These are phyloP conservation scores for Macrophomina tecta DNA, from an alignment of 2,329 filamentous ascomycete species.

Conservation along the genomic window DNA sequence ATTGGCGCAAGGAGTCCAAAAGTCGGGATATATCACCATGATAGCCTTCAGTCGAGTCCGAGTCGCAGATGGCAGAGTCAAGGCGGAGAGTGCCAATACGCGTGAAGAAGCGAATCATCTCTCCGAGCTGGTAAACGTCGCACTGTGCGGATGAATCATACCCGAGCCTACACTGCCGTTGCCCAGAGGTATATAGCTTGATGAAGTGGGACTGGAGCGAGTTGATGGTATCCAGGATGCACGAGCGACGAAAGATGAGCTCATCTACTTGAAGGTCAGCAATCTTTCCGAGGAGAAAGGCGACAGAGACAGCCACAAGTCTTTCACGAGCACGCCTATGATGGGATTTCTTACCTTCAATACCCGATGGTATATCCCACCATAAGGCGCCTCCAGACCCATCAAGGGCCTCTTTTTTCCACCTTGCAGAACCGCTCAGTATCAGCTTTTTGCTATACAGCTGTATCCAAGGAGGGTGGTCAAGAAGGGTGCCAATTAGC, in stretches of 20 bases:
- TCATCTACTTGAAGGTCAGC: constrained; percentile 58
- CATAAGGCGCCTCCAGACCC: constrained; percentile 60
- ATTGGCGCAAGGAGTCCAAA: constrained; percentile 67
- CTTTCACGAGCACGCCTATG: constrained; percentile 5
- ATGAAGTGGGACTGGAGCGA: constrained; percentile 74
- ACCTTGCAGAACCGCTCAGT: constrained; percentile 66
- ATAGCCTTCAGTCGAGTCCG: constrained; percentile 56
- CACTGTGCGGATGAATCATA: constrained; percentile 76
- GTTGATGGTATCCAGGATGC: constrained; percentile 71
- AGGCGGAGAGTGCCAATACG: constrained; percentile 67
- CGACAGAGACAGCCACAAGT: not conserved
- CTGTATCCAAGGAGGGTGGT: constrained; percentile 66
- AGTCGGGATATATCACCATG: constrained; percentile 67
- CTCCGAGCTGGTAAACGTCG: constrained; percentile 78
- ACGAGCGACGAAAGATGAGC: constrained; percentile 68
- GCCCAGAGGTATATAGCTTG: constrained; percentile 69
- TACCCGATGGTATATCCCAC: constrained; percentile 73
- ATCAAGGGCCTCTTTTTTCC: constrained; percentile 50
- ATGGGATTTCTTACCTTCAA: constrained; percentile 61
- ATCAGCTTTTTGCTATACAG: constrained; percentile 70
- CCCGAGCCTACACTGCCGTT: constrained; percentile 72
- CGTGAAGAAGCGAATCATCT: constrained; percentile 75
- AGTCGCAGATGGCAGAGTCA: constrained; percentile 50
- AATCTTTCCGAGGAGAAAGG: not conserved
- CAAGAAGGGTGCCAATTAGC: constrained; percentile 68